Percentiles rank a stretch among this genome's conserved stretches.
Conservation (phyloP, 768 basidiomycete genomes). For the Dentipellis sp. region DNA sequence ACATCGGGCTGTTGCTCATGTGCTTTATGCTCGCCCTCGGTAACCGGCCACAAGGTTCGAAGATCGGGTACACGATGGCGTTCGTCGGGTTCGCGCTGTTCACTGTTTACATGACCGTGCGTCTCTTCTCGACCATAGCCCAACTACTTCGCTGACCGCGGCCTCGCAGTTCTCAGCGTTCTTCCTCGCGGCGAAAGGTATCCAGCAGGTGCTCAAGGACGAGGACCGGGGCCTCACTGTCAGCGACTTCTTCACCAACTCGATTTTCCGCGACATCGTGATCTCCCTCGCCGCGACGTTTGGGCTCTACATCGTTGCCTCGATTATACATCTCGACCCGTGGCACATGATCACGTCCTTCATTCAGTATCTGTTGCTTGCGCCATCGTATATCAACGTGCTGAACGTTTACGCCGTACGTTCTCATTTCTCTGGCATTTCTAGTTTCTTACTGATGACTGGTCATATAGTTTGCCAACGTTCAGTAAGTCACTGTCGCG, state of each 20-base stretch:
- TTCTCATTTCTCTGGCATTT: slow-evolving; percentile 4
- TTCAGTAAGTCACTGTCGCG: slow-evolving; percentile 39
- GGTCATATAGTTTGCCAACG: slow-evolving; percentile 63
- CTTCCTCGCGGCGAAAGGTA: slow-evolving; percentile 75
- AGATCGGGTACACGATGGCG: slow-evolving; percentile 77
- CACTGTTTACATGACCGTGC: slow-evolving; percentile 93
- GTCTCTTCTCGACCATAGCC: slow-evolving; percentile 14
- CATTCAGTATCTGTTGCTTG: slow-evolving; percentile 85
- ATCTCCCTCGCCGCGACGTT: slow-evolving; percentile 80
- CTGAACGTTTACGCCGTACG: slow-evolving; percentile 83
- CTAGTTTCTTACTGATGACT: neutral
- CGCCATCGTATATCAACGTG: slow-evolving; percentile 90
- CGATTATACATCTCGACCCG: slow-evolving; percentile 85
- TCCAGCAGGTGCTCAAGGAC: slow-evolving; percentile 45
- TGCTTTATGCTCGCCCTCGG: slow-evolving; percentile 86
- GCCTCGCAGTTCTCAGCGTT: slow-evolving; percentile 56
- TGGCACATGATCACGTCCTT: slow-evolving; percentile 99
- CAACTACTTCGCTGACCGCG: neutral
- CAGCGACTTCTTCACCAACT: slow-evolving; percentile 63
- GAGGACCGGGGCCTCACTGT: slow-evolving; percentile 38
- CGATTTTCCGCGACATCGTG: slow-evolving; percentile 80
- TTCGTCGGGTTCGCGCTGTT: slow-evolving; percentile 85
- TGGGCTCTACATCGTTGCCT: slow-evolving; percentile 80
- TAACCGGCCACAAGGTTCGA: slow-evolving; percentile 86
- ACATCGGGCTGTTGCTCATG: slow-evolving; percentile 77